Conservation (phyloP, 148 eudicot genomes). For the Bassia scoparia region DNA sequence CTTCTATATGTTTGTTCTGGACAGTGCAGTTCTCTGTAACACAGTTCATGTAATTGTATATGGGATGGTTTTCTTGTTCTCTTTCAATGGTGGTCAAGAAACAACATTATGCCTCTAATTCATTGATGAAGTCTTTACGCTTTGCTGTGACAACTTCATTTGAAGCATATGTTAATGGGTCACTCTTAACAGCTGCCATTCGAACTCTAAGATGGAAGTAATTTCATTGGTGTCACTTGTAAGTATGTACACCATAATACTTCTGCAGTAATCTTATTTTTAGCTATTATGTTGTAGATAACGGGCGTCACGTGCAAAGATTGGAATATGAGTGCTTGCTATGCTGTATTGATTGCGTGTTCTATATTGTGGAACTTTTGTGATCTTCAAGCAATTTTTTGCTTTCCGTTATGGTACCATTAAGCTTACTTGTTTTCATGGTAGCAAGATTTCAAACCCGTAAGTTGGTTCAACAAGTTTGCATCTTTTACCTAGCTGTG, state of each 20-base stretch:
- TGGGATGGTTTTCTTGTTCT: conserved; percentile 93
- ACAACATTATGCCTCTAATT: conserved; percentile 76
- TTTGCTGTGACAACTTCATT: conserved; percentile 89
- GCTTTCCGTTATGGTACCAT: neutral
- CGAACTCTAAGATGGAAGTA: conserved; percentile 96
- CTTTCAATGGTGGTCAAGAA: conserved; percentile 78
- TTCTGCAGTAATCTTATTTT: conserved; percentile 15
- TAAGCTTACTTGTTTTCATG: too few species aligned
- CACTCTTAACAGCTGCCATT: conserved; percentile 95
- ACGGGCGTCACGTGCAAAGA: conserved; percentile 88
- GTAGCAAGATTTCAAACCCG: neutral
- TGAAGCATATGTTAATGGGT: conserved; percentile 96
- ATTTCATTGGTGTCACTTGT: conserved; percentile 1
- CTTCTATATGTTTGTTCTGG: conserved; percentile 91
- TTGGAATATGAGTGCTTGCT: conserved; percentile 92
- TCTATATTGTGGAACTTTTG: conserved; percentile 94
- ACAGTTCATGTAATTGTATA: conserved; percentile 92
- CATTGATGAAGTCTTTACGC: conserved; percentile 63
- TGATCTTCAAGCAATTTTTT: conserved; percentile 57
- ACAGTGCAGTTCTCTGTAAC: conserved; percentile 94
- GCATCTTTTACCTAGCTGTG: neutral
- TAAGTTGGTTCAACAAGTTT: neutral
- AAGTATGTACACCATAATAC: too few species aligned
- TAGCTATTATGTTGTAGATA: conserved; percentile 45
- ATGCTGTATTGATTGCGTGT: conserved; percentile 87